phyloP scores from a whole-genome alignment of 495 filamentous ascomycete genomes.

The Xylaria palmicola region DNA sequence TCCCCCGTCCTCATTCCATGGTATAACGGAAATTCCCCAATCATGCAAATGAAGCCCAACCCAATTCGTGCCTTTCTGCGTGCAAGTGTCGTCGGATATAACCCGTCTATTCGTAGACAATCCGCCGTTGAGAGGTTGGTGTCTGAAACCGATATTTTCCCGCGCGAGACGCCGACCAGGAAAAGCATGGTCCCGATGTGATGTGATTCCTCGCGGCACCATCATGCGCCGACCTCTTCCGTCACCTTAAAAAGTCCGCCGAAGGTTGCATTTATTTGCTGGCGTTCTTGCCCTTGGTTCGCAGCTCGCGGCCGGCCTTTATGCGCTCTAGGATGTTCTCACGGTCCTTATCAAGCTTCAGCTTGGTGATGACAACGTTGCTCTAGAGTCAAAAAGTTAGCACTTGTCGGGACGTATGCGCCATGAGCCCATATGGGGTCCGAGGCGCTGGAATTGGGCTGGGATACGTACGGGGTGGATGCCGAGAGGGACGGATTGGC shows the following conservation, averaged over 20 bases:
- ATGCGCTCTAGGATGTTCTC: conserved; percentile 89
- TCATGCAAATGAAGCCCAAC: conserved; percentile 5
- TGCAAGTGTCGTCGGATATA: neutral
- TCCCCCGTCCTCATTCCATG: neutral
- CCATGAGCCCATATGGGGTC: too few relatives aligned
- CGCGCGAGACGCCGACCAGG: conserved; percentile 1
- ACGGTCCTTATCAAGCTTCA: conserved; percentile 98
- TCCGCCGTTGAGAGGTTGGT: neutral
- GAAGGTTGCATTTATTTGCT: conserved; percentile 25
- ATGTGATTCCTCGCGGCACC: conserved; percentile 3
- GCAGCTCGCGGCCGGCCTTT: conserved; percentile 70
- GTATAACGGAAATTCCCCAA: neutral
- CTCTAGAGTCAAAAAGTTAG: conserved; percentile 24
- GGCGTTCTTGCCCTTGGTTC: conserved; percentile 52
- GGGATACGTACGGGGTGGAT: conserved; percentile 63
- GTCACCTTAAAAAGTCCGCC: conserved; percentile 10
- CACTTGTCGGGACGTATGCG: too few relatives aligned
- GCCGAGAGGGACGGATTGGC: conserved; percentile 83
- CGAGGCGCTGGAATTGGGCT: neutral
- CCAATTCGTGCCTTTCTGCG: conserved; percentile 2
- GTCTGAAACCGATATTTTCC: neutral
- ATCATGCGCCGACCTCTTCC: conserved; percentile 9
- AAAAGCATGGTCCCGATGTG: neutral
- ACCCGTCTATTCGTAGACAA: neutral
- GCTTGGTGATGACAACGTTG: conserved; percentile 94